These are phyloP conservation scores for Lanmaoa rubissima DNA, from an alignment of 768 basidiomycete genomes.

Conservation along the genomic window DNA sequence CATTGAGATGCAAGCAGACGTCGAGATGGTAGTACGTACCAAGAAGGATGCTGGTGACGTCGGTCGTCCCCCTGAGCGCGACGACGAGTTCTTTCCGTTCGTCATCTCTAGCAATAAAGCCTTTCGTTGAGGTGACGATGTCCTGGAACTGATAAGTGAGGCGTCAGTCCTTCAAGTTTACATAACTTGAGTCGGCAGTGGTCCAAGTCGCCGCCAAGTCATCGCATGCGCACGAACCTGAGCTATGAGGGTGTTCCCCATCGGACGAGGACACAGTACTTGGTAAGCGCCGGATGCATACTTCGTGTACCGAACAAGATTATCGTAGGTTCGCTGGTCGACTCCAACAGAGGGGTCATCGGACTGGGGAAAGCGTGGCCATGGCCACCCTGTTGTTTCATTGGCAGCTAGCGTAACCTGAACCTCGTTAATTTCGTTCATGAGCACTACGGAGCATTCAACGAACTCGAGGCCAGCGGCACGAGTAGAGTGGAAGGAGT, in stretches of 20 bases:
- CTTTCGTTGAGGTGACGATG: conserved; percentile 39
- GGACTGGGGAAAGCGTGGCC: conserved; percentile 27
- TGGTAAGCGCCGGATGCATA: conserved; percentile 53
- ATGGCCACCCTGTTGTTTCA: conserved; percentile 8
- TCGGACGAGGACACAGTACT: conserved; percentile 43
- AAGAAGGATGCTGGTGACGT: conserved; percentile 18
- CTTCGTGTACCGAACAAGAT: conserved; percentile 46
- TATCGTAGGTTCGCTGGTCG: conserved; percentile 36
- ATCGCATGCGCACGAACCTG: conserved; percentile 31
- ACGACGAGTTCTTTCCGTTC: conserved; percentile 40
- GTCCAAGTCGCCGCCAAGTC: neutral
- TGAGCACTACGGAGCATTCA: neutral
- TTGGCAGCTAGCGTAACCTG: neutral
- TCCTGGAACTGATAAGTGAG: conserved; percentile 33
- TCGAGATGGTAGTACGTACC: conserved; percentile 6
- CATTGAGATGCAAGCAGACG: neutral
- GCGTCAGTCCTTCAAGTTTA: conserved; percentile 1
- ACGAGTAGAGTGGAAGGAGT: neutral
- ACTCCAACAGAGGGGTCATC: conserved; percentile 30
- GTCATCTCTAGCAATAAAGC: conserved; percentile 46
- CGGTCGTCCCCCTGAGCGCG: conserved; percentile 40
- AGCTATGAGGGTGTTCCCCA: conserved; percentile 44
- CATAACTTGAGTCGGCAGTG: neutral
- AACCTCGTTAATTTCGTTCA: conserved; percentile 1
- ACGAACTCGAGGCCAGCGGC: neutral